Conservation (phyloP, 345 rosid genomes). For the Hirschfeldia incana region DNA sequence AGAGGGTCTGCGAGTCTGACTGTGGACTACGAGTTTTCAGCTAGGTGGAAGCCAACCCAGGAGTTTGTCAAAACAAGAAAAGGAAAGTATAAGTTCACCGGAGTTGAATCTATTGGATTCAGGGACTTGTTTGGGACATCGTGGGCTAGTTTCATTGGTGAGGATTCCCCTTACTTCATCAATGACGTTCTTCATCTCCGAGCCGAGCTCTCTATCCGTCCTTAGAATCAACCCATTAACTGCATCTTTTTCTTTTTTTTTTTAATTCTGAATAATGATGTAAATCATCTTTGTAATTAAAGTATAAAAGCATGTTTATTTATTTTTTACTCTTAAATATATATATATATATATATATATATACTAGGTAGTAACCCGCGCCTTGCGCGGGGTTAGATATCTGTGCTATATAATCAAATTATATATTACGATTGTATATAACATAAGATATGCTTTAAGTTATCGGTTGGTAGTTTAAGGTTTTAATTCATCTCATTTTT, state of each 20-base stretch:
- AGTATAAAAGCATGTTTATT: neutral
- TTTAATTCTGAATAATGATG: neutral
- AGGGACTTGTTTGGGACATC: constrained; percentile 53
- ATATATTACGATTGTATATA: too few relatives aligned
- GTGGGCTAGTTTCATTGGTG: constrained; percentile 62
- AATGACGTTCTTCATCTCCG: constrained; percentile 74
- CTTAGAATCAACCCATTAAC: constrained; percentile 24
- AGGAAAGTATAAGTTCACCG: constrained; percentile 58
- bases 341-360: too few relatives aligned
- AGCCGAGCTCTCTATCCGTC: constrained; percentile 70
- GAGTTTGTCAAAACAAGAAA: constrained; percentile 56
- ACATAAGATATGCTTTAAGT: too few relatives aligned
- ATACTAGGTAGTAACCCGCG: too few relatives aligned
- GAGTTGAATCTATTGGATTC: constrained; percentile 65
- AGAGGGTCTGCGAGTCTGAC: constrained; percentile 56
- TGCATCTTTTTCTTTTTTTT: neutral
- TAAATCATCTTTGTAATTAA: neutral
- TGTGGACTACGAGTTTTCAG: constrained; percentile 72
- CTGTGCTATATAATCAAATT: too few relatives aligned
- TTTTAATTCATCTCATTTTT: too few relatives aligned
- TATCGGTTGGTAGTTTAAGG: too few relatives aligned
- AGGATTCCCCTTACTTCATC: constrained; percentile 63
- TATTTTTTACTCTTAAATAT: too few relatives aligned
- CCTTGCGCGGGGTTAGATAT: too few relatives aligned
- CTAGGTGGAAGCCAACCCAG: constrained; percentile 61